These are phyloP conservation scores for Davidsoniella neocaledoniae DNA, from an alignment of 2,329 filamentous ascomycete species.

Conservation along the genomic window DNA sequence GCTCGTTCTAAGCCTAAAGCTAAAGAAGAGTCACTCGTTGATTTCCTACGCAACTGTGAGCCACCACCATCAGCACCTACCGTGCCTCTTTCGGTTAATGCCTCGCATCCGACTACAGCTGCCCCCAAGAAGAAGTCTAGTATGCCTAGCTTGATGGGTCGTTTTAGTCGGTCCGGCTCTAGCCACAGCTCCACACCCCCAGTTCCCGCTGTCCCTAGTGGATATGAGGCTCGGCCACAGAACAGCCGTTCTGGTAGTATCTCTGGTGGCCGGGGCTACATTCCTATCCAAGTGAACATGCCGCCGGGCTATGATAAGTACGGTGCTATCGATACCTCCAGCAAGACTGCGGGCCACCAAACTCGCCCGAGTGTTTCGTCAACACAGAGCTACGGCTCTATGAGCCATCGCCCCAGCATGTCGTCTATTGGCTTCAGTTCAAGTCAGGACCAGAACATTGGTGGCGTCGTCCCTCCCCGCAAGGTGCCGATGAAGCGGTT, in stretches of 20 bases:
- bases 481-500: constrained; percentile 38
- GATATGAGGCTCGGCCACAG: constrained; percentile 20
- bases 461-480: constrained; percentile 18
- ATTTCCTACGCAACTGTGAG: constrained; percentile 54
- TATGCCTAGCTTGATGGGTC: constrained; percentile 42
- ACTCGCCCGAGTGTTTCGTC: constrained; percentile 8
- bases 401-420: not conserved
- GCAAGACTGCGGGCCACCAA: constrained; percentile 13
- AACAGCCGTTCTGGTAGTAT: constrained; percentile 18
- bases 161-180: constrained; percentile 30
- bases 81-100: constrained; percentile 17
- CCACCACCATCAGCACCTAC: constrained; percentile 37
- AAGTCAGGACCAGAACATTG: constrained; percentile 12
- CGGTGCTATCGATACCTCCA: constrained; percentile 17
- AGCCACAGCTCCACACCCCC: constrained; percentile 18
- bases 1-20: constrained; percentile 23
- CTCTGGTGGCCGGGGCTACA: constrained; percentile 26
- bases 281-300: constrained; percentile 36
- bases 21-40: constrained; percentile 49
- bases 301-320: constrained; percentile 29
- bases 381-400: not conserved
- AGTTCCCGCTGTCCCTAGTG: constrained; percentile 16
- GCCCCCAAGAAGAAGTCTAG: constrained; percentile 47
- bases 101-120: constrained; percentile 18
- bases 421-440: constrained; percentile 11